Base-by-base conservation (phyloP, 2,329 filamentous ascomycete species). In the Sphaerulina vaccinii region DNA sequence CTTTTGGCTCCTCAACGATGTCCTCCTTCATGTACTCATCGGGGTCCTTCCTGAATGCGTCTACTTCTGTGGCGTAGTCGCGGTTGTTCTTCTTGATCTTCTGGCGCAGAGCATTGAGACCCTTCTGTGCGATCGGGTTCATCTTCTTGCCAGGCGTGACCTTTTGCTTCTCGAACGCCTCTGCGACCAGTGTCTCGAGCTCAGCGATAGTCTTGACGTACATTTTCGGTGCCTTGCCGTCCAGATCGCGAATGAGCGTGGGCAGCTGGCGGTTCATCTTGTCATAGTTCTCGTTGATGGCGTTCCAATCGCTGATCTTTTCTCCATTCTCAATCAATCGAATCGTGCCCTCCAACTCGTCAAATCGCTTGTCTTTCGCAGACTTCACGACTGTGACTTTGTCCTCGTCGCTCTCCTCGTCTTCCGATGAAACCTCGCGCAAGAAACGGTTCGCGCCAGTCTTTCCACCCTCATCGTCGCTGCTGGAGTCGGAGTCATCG, bases 81-180 rank as follows among this genome's bases (percentile, higher is more conserved):
- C 95, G 95, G 81, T 92, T 95, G 76, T 92, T 92, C 83, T 96
- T 97, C 83, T 92, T 91, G 78, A 99, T 90, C 76, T 91, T 91
- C 74, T 99, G 93, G 77, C 96, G 95, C 68, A 97, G 88, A 57
- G 91, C 90, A 72, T 97, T 99, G 67, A 99, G 82, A 67, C 91
- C 90, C 75, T 90, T 89, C 61, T 90, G 87, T 70, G 92, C 95
- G 68, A 86, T 93, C 57, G 91, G 90, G 76, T 96, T 99, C 91
- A 97, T 96, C 82, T 96, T 97, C 84, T 96, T 96, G 37, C 44
- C 44, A 58, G 86, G 84, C 2, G 88, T 88, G 62, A 95, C 88
- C 79, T 99, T 99, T 71, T 95, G 89, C 81, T 96, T 96, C 65
- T 90, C 84, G 60, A 95, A 82, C 19, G 91, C 86, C 78, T 99